These are phyloP conservation scores for Thoreauomyces humboldtii DNA, from an alignment of 192 early-diverging fungal genomes.

Conservation along the genomic window DNA sequence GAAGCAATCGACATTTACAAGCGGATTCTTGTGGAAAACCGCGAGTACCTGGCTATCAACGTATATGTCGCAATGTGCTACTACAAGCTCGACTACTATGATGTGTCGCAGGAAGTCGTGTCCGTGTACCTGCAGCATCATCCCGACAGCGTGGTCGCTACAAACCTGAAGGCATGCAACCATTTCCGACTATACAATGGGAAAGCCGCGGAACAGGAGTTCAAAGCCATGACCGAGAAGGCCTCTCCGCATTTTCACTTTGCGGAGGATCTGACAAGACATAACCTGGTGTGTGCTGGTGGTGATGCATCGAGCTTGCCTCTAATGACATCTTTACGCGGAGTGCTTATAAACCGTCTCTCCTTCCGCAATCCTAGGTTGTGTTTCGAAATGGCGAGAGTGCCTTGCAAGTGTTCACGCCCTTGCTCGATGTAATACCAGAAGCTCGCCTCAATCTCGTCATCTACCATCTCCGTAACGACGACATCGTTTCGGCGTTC, in stretches of 20 bases:
- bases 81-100: slow-evolving; percentile 68
- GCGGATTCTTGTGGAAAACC: slow-evolving; percentile 56
- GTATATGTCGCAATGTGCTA: slow-evolving; percentile 66
- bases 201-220: slow-evolving; percentile 58
- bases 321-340: too few relatives aligned
- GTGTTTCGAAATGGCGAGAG: slow-evolving; percentile 60
- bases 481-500: slow-evolving; percentile 57
- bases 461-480: slow-evolving; percentile 56
- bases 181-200: slow-evolving; percentile 64
- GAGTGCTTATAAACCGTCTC: too few relatives aligned
- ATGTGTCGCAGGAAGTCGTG: slow-evolving; percentile 63
- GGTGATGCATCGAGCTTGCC: background rate
- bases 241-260: slow-evolving; percentile 44
- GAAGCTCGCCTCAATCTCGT: slow-evolving; percentile 62
- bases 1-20: slow-evolving; percentile 69
- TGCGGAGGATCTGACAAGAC: slow-evolving; percentile 57
- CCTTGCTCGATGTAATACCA: slow-evolving; percentile 56
- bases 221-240: slow-evolving; percentile 50
- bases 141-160: slow-evolving; percentile 58
- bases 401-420: slow-evolving; percentile 55
- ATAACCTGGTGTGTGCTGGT: slow-evolving; percentile 41
- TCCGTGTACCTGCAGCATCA: slow-evolving; percentile 56
- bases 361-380: slow-evolving; percentile 34
- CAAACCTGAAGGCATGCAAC: slow-evolving; percentile 62
- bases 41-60: slow-evolving; percentile 57